These are phyloP conservation scores for Phoenix dactylifera DNA, from an alignment of 176 grass and related monocot species.

Conservation along the genomic window DNA sequence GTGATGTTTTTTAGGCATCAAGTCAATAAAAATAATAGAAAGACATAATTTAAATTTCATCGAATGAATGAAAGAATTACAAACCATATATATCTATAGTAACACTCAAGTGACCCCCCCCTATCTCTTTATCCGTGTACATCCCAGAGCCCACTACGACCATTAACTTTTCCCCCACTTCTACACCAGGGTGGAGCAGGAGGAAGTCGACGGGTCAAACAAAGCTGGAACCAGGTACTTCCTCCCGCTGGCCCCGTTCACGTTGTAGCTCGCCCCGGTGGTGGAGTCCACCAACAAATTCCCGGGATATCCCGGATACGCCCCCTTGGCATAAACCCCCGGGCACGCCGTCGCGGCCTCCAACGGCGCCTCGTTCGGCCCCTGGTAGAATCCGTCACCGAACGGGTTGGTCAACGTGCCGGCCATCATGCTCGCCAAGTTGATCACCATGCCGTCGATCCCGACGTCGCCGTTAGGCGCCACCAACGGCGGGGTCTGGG, in stretches of 20 bases:
- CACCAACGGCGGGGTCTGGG: too few species aligned
- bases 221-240: not conserved
- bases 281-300: conserved; percentile 12
- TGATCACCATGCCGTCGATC: not conserved
- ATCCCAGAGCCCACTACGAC: too few species aligned
- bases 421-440: conserved; percentile 6
- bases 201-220: conserved; percentile 6
- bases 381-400: conserved; percentile 3
- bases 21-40: too few species aligned
- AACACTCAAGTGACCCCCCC: too few species aligned
- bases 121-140: too few species aligned
- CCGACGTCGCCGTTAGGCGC: not conserved
- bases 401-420: conserved; percentile 3
- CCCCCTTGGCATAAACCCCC: conserved; percentile 18
- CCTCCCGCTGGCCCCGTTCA: conserved; percentile 13
- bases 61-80: too few species aligned
- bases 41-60: too few species aligned
- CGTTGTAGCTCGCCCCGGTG: conserved; percentile 33
- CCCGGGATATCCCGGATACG: conserved; percentile 28
- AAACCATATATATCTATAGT: too few species aligned
- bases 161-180: too few species aligned
- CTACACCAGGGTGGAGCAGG: conserved; percentile 17
- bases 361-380: not conserved
- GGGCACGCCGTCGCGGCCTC: conserved; percentile 21
- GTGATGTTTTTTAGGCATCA: too few species aligned